phyloP scores from a whole-genome alignment of 768 basidiomycete genomes.

The Zangia roseola region DNA sequence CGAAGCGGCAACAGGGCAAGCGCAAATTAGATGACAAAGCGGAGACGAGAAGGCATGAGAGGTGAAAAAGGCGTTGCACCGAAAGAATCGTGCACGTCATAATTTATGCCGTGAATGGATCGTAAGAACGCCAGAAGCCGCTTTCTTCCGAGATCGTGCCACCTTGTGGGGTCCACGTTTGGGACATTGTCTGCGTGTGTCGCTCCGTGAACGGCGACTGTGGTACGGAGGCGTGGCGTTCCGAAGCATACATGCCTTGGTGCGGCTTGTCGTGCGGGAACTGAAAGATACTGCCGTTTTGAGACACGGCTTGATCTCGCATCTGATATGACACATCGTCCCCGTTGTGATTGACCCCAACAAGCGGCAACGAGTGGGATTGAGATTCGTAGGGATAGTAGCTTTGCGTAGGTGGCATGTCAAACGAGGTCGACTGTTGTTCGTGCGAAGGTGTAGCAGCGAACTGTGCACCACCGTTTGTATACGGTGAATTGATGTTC shows the following conservation, averaged over 20 bases:
- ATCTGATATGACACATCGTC: constrained; percentile 20
- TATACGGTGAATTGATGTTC: constrained; percentile 26
- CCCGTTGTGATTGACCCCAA: constrained; percentile 12
- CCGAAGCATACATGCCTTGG: constrained; percentile 20
- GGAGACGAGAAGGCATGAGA: not conserved
- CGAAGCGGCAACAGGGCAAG: not conserved
- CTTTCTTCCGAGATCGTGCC: constrained; percentile 13
- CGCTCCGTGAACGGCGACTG: constrained; percentile 20
- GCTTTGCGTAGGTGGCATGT: constrained; percentile 15
- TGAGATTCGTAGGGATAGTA: constrained; percentile 25
- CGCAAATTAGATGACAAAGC: constrained; percentile 3
- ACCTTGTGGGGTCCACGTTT: constrained; percentile 21
- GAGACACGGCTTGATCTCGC: constrained; percentile 17
- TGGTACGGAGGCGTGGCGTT: constrained; percentile 21
- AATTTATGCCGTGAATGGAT: constrained; percentile 22
- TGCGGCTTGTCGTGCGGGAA: constrained; percentile 27
- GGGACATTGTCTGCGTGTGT: constrained; percentile 12
- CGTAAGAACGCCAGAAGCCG: constrained; percentile 28
- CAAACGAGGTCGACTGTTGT: constrained; percentile 19
- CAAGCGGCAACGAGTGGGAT: constrained; percentile 19
- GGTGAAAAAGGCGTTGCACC: not conserved
- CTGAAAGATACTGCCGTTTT: constrained; percentile 13
- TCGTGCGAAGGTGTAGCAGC: constrained; percentile 22
- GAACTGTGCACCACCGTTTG: constrained; percentile 17
- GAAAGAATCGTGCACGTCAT: not conserved